Percentiles rank a stretch among this genome's conserved stretches.
Conservation (phyloP, 1,139 yeast species). For the Saccharomyces hybrid region DNA sequence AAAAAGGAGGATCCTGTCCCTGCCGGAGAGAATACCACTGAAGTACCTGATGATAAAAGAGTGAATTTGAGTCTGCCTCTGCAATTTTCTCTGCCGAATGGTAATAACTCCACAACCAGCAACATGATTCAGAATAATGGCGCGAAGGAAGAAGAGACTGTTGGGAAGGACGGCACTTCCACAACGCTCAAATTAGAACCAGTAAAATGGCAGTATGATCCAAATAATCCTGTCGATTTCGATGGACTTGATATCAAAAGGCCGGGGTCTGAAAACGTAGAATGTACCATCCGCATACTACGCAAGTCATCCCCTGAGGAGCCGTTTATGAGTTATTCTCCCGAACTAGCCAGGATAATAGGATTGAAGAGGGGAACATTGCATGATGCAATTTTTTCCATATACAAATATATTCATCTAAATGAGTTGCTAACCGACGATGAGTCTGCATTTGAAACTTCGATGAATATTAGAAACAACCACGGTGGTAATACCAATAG, state of each 20-base stretch:
- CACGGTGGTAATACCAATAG: neutral
- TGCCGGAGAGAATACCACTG: neutral
- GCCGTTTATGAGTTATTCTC: constrained; percentile 37
- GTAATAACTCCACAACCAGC: neutral
- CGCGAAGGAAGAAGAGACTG: neutral
- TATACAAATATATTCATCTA: constrained; percentile 61
- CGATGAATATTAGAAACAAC: neutral
- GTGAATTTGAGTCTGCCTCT: neutral
- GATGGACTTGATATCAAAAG: constrained; percentile 80
- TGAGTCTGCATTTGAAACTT: constrained; percentile 3
- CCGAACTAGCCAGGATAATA: constrained; percentile 53
- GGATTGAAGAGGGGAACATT: constrained; percentile 70
- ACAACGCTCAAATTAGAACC: constrained; percentile 16
- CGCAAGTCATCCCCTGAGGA: constrained; percentile 59
- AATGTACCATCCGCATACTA: constrained; percentile 61
- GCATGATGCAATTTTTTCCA: constrained; percentile 66
- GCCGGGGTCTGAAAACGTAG: constrained; percentile 53
- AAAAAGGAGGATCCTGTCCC: neutral
- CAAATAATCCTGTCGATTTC: constrained; percentile 43
- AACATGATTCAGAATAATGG: neutral
- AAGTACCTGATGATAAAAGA: neutral
- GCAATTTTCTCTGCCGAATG: neutral
- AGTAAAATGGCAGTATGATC: constrained; percentile 56
- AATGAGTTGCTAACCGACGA: constrained; percentile 1
- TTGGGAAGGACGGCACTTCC: neutral